These are phyloP conservation scores for Silene latifolia DNA, from an alignment of 148 eudicot genomes.

Conservation along the genomic window DNA sequence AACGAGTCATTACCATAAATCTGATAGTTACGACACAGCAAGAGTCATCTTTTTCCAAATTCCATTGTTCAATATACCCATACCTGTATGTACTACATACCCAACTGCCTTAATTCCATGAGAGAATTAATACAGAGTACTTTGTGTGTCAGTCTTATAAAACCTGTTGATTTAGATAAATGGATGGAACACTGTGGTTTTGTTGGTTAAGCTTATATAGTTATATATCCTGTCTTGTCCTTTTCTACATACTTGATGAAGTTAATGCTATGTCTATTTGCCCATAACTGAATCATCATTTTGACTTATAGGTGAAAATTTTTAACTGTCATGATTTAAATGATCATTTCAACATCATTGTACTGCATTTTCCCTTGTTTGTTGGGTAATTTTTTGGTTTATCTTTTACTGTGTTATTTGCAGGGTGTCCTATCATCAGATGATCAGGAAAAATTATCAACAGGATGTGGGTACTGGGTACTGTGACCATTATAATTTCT, in stretches of 20 bases:
- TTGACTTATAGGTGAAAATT: not conserved
- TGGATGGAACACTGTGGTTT: not conserved
- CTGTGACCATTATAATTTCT: no score
- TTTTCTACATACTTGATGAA: constrained; percentile 20
- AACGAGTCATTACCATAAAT: no score
- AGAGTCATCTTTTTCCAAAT: not conserved
- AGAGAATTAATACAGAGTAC: not conserved
- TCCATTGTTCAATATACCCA: not conserved
- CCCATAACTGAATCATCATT: constrained; percentile 20
- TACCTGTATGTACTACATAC: constrained; percentile 2
- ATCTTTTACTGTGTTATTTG: constrained; percentile 11
- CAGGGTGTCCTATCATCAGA: constrained; percentile 12
- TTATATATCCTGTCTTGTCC: constrained; percentile 5
- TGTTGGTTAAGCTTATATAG: not conserved
- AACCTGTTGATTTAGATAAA: not conserved
- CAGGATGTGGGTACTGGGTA: not conserved
- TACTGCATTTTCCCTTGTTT: constrained; percentile 12
- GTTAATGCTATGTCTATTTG: constrained; percentile 29
- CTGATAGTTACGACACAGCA: no score
- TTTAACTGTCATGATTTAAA: constrained; percentile 17
- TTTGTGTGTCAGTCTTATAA: not conserved
- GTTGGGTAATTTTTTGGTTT: constrained; percentile 5
- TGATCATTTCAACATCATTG: constrained; percentile 33
- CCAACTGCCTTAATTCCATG: not conserved
- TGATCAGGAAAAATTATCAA: not conserved